Conservation (phyloP, 176 grass and related monocot species). For the Chloris gayana region DNA sequence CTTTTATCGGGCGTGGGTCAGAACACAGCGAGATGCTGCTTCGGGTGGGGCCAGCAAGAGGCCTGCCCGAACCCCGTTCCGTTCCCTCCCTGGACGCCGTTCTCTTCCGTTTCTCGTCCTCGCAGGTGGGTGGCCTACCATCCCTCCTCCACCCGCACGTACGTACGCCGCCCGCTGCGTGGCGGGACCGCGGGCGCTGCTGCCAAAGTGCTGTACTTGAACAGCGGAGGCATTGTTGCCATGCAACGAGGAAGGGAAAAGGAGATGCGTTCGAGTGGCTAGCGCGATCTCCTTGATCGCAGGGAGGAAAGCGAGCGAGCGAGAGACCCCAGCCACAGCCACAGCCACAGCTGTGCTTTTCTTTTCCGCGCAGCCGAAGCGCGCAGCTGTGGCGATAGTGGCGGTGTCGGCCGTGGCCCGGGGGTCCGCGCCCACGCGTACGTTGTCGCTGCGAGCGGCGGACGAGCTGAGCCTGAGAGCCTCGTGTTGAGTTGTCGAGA, state of each 20-base stretch:
- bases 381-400: not conserved
- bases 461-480: no score
- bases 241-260: not conserved
- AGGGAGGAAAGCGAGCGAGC: not conserved
- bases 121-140: not conserved
- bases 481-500: not conserved
- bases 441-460: conserved; percentile 14
- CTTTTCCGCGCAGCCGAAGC: not conserved
- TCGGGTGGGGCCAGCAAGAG: not conserved
- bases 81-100: not conserved
- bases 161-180: not conserved
- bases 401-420: not conserved
- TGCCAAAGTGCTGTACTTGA: not conserved
- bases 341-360: not conserved
- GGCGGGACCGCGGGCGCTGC: not conserved
- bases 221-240: not conserved
- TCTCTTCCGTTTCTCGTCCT: no score
- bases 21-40: not conserved
- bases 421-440: conserved; percentile 24
- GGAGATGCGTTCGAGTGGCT: not conserved
- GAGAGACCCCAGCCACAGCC: not conserved
- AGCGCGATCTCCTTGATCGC: not conserved
- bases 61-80: not conserved
- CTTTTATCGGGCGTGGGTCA: conserved; percentile 67
- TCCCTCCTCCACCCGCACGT: not conserved